Evolutionary conservation across 805 yeast species (phyloP), one percentile per base, ranked within the genome.

Genomic region (Ogataea polymorpha): DNA sequence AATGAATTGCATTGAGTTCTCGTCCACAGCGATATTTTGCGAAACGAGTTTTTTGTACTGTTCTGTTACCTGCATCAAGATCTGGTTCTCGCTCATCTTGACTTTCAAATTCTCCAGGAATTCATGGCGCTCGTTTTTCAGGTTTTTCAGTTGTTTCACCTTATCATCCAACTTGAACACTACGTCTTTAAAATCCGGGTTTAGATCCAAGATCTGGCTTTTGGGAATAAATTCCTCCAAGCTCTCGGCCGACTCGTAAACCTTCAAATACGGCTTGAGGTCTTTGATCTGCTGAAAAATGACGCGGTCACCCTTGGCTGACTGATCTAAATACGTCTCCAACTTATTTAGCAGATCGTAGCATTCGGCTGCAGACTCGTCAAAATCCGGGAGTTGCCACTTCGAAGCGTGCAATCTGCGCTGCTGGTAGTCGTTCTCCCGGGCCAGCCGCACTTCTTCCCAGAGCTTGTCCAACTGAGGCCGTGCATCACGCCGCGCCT

Each of bases 221-320:
- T 59, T 50, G 2, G 82, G 82, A 7, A 76, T 56, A 41, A 52
- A 64, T 14, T 51, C 46, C 16, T 48, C 50, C 10, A 76, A 50
- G 3, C 56, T 41, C 2, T 62, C 62, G 25, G 50, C 53, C 8
- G 44, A 32, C 12, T 53, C 54, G 44, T 71, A 72, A 5, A 74
- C 59, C 28, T 58, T 62, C 16, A 87, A 50, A 8, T 59, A 54
- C 1, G 72, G 68, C 41, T 70, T 74, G 35, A 85, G 66, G n/a
- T 71, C 68, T 1, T 57, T 48, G 47, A 78, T 75, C 35, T 75
- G 74, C 3, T 62, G 56, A 5, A 59, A 50, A 0, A 86, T 74
- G 2, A 72, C 63, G 3, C 59, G 59, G 59, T 89, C 96, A 7
- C 93, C 85, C 3, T 64, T 54, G 21, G 64, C 61, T 1, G 95